A percentile compares a stretch with the other conserved stretches of the same genome.
These are phyloP conservation scores for Globisporangium paddicum DNA, from an alignment of 352 stramenopile species.

Conservation along the genomic window DNA sequence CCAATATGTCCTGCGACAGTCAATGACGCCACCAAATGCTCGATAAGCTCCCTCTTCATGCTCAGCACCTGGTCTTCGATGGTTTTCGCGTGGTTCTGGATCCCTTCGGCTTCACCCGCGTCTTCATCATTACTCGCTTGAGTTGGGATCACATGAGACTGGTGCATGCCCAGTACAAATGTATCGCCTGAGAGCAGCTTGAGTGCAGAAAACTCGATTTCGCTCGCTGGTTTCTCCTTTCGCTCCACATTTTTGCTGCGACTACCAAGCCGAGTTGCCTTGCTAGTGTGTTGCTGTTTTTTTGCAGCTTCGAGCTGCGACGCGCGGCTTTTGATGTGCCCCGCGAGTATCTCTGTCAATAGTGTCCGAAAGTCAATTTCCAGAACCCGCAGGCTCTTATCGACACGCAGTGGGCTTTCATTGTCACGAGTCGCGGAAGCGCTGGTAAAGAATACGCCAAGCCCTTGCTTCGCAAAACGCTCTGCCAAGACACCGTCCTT, in stretches of 20 bases:
- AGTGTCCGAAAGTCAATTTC: slow-evolving; percentile 51
- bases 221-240: slow-evolving; percentile 4
- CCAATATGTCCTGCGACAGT: slow-evolving; percentile 34
- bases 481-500: slow-evolving; percentile 26
- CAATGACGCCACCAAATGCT: slow-evolving; percentile 29
- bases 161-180: slow-evolving; percentile 35
- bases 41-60: slow-evolving; percentile 49
- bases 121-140: not conserved
- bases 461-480: slow-evolving; percentile 19
- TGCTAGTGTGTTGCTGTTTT: not conserved
- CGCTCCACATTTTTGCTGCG: not conserved
- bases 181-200: slow-evolving; percentile 18
- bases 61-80: slow-evolving; percentile 19
- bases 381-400: slow-evolving; percentile 49
- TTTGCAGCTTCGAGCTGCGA: slow-evolving; percentile 11
- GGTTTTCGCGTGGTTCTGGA: not conserved
- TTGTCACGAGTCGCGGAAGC: slow-evolving; percentile 7
- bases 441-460: slow-evolving; percentile 36
- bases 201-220: slow-evolving; percentile 18
- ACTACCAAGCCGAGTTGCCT: not conserved
- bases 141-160: not conserved
- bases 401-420: slow-evolving; percentile 10
- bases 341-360: slow-evolving; percentile 42
- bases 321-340: slow-evolving; percentile 28
- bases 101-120: not conserved